Evolutionary conservation across 2,329 filamentous ascomycete species (phyloP).

Genomic region (Fusarium aywerte): DNA sequence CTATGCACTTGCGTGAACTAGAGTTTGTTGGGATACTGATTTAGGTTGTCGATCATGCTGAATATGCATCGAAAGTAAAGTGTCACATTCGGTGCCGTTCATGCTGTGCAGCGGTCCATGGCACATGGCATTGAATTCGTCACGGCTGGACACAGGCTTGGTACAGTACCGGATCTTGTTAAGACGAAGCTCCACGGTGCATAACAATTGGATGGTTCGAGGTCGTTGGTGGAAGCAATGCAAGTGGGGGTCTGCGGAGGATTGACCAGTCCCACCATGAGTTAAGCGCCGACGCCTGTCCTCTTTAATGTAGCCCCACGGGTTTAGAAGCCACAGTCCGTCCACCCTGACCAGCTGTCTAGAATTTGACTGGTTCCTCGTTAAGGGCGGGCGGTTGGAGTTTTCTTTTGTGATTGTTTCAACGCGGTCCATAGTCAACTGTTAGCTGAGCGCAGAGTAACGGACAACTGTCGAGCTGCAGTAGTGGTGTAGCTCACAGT

Average conservation of each 20-base stretch:
- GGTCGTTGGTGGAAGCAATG: conserved; percentile 55
- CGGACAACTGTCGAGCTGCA: conserved; percentile 22
- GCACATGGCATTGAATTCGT: conserved; percentile 33
- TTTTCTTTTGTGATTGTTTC: conserved; percentile 24
- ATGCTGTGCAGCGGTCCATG: conserved; percentile 35
- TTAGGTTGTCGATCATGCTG: conserved; percentile 31
- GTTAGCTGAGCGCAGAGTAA: conserved; percentile 32
- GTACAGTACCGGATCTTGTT: conserved; percentile 14
- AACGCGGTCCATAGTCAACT: conserved; percentile 11
- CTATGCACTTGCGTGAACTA: conserved; percentile 8
- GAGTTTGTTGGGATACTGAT: conserved; percentile 27
- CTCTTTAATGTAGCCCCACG: conserved; percentile 60
- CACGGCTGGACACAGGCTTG: conserved; percentile 18
- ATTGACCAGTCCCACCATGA: conserved; percentile 49
- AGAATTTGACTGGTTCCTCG: conserved; percentile 36
- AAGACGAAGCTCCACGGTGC: conserved; percentile 13
- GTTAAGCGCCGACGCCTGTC: conserved; percentile 69
- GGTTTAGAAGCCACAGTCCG: conserved; percentile 43
- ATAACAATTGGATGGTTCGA: conserved; percentile 43
- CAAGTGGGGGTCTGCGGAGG: conserved; percentile 44
- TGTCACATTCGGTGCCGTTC: conserved; percentile 43
- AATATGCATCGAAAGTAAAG: conserved; percentile 25
- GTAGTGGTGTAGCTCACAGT: conserved; percentile 3
- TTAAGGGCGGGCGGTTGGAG: conserved; percentile 35
- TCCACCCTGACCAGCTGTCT: conserved; percentile 40